Base-by-base conservation (phyloP, 805 yeast species). In the Teunomyces tritomae region DNA sequence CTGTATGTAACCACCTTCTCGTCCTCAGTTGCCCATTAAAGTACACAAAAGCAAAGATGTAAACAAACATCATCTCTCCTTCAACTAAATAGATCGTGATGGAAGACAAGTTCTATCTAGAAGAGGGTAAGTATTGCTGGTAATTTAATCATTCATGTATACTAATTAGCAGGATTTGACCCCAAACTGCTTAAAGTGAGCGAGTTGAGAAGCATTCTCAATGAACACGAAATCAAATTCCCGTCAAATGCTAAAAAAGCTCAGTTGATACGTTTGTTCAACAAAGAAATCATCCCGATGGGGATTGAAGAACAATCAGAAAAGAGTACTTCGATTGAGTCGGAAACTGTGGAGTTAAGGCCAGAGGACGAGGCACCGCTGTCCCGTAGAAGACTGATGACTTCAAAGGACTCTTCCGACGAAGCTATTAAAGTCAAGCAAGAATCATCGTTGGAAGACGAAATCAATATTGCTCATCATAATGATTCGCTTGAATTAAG, bases 181-280 rank as follows among this genome's bases (percentile, higher is more conserved):
- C 86, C 92, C 5, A 68, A 75, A 24, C 69, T 75, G 34, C 69
- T 86, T 53, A 85, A 82, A 44, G 83, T 88, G 17, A 81, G 90
- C 3, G 81, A 87, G 49, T 72, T 92, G 59, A 77, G 94, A 57
- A 77, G 82, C 17, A 75, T 89, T 17, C 71, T 92, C 45, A 65
- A 73, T 9, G 83, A 79, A 47, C 78, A 89, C 59, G 74, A 78
- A n/a, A 71, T 91, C n/a, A 63, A 67, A 1, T 84, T 75, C 59
- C 76, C 86, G 0, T 70, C 85, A 1, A 71, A 77, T 40, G 84
- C 90, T 5, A 87, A 84, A 60, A 92, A 92, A 63, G 67, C 78
- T 5, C 82, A 80, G 9, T 72, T 90, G 49, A 64, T 89, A 1
- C 67, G 68, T n/a, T 57, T 85, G n/a, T 88, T 83, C 65, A 69